Evolutionary conservation across 495 filamentous ascomycete species (phyloP), one percentile per base, ranked within the genome.

Genomic region (Pseudotulostoma volvatum): DNA sequence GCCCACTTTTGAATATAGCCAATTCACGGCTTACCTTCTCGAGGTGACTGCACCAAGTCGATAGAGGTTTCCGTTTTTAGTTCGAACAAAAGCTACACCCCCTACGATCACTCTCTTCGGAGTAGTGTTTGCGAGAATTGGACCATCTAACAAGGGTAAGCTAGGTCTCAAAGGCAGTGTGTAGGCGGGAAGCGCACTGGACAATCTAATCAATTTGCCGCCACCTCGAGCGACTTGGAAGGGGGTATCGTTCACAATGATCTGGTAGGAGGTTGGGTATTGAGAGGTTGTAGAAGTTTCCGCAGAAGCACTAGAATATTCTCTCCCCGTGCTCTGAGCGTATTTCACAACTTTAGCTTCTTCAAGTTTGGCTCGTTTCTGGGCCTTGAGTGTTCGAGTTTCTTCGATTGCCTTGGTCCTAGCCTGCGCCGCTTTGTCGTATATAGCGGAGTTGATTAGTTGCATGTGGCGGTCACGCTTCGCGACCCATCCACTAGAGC

Each of bases 21-120:
- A 23, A 1, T 13, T 31, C 8, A 7, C 15, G 16, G 31, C 17
- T 33, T 40, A 66, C 63, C 53, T 63, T 41, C 63, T 67, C 33
- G 55, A 60, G 13, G 56, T 56, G 16, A 65, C 61, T 7, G 57
- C 60, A 18, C 61, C 63, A 33, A 66, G 51, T 16, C 85, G 82
- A 49, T 84, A 80, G 38, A 96, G 70, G 40, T 96, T 96, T 38
- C 88, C 88, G 47, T 79, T 80, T 54, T 90, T 93, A 57, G 82
- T 94, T 39, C 88, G 73, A 44, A 84, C 71, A 56, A 94, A 96
- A 31, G 70, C 75, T 40, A 95, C 84, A 36, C 87, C 87, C 20
- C 76, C 84, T 44, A 96, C 63, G 3, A 64, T 65, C 18, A 83
- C 72, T 53, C 69, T 68, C 57, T 87, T 93, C 0, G 88, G 88